Evolutionary conservation across 2,329 filamentous ascomycete species (phyloP).

Genomic region (Chaetomiaceae sp.): DNA sequence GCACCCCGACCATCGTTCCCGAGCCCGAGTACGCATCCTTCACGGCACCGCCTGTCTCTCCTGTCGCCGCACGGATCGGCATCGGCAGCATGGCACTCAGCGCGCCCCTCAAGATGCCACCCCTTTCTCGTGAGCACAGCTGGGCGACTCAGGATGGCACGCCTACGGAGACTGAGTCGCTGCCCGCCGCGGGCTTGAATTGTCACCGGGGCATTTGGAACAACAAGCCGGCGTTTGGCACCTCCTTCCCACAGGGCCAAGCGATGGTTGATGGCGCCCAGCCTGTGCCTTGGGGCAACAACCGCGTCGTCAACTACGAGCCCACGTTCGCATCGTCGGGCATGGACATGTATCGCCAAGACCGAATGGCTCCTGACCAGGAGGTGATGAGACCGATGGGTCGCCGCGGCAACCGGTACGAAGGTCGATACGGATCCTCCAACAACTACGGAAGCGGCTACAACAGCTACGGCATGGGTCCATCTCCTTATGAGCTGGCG

Average conservation of each 20-base stretch:
- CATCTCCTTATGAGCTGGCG: conserved; percentile 28
- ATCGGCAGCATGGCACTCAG: conserved; percentile 24
- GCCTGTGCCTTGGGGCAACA: conserved; percentile 45
- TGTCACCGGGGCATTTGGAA: conserved; percentile 55
- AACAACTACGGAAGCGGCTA: conserved; percentile 35
- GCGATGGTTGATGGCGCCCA: conserved; percentile 35
- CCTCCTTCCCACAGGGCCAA: conserved; percentile 25
- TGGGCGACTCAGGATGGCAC: conserved; percentile 54
- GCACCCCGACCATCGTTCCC: conserved; percentile 42
- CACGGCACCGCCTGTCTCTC: conserved; percentile 20
- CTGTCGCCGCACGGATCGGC: conserved; percentile 12
- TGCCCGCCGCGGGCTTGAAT: conserved; percentile 49
- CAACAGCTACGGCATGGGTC: conserved; percentile 34
- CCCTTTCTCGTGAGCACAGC: conserved; percentile 39
- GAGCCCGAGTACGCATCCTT: conserved; percentile 32
- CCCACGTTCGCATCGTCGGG: conserved; percentile 31
- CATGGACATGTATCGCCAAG: conserved; percentile 41
- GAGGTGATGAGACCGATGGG: conserved; percentile 43
- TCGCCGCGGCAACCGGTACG: conserved; percentile 46
- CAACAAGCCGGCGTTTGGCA: conserved; percentile 41
- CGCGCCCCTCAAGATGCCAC: conserved; percentile 34
- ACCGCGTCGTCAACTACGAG: conserved; percentile 42
- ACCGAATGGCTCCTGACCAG: conserved; percentile 46
- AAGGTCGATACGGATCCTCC: conserved; percentile 35
- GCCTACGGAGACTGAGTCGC: conserved; percentile 53